These are phyloP conservation scores for Penicillium frequentans DNA, from an alignment of 2,329 filamentous ascomycete genomes.

Conservation along the genomic window DNA sequence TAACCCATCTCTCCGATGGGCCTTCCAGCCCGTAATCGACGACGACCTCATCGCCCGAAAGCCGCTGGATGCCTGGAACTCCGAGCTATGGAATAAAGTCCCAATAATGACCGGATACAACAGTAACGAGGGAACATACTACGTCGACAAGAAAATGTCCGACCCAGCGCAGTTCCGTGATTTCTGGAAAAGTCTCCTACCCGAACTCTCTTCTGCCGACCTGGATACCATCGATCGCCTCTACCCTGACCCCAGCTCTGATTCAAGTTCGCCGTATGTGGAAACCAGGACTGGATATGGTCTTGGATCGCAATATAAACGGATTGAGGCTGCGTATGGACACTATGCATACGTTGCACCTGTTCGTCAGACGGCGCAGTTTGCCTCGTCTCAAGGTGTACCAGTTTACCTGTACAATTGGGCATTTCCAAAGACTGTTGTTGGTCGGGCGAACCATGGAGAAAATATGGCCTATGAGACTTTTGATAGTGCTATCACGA, in stretches of 20 bases:
- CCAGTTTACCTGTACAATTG: constrained; percentile 56
- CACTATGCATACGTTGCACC: constrained; percentile 53
- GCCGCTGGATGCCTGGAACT: constrained; percentile 61
- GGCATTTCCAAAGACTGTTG: constrained; percentile 49
- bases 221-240: constrained; percentile 56
- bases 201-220: constrained; percentile 54
- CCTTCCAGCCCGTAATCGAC: constrained; percentile 71
- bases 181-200: constrained; percentile 65
- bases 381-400: constrained; percentile 33
- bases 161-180: constrained; percentile 54
- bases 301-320: constrained; percentile 55
- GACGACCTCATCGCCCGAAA: constrained; percentile 58
- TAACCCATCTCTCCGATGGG: constrained; percentile 50
- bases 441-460: constrained; percentile 50
- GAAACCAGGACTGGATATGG: constrained; percentile 24
- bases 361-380: constrained; percentile 47
- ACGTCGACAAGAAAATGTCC: constrained; percentile 56
- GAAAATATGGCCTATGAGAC: constrained; percentile 53
- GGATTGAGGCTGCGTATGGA: constrained; percentile 50
- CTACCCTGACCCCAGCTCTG: constrained; percentile 60
- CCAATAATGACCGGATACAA: constrained; percentile 70
- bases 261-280: constrained; percentile 28
- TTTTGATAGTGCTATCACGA: constrained; percentile 36
- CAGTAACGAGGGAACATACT: constrained; percentile 67
- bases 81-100: constrained; percentile 54